These are phyloP conservation scores for Anthostomella pinea DNA, from an alignment of 2,329 filamentous ascomycete species.

Conservation along the genomic window DNA sequence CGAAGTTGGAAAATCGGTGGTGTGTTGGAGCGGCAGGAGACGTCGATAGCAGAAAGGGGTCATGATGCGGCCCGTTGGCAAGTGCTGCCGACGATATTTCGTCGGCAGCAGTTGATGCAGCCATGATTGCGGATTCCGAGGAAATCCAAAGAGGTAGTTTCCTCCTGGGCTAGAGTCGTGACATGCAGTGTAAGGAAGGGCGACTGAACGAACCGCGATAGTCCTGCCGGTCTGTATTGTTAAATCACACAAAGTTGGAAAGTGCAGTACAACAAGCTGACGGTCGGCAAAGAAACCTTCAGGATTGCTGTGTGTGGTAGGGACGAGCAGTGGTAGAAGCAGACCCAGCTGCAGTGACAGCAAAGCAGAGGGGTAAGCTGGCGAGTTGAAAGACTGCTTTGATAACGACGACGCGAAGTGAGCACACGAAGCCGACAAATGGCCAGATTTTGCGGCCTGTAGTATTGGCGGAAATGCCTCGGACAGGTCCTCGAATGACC, in stretches of 20 bases:
- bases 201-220: constrained; percentile 9
- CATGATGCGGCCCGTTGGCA: constrained; percentile 37
- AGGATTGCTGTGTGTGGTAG: constrained; percentile 3
- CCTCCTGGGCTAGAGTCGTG: constrained; percentile 27
- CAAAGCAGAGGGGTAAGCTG: constrained; percentile 4
- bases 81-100: constrained; percentile 36
- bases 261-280: background rate
- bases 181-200: constrained; percentile 27
- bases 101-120: constrained; percentile 42
- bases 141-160: constrained; percentile 26
- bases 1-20: constrained; percentile 79
- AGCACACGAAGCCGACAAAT: no score
- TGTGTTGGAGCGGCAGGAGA: constrained; percentile 42
- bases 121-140: constrained; percentile 34
- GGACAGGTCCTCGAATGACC: constrained; percentile 14
- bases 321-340: no score
- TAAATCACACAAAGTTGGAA: background rate
- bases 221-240: background rate
- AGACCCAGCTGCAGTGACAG: constrained; percentile 12
- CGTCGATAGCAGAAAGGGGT: constrained; percentile 56
- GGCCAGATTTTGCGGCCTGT: no score
- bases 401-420: constrained; percentile 1
- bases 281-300: background rate
- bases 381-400: constrained; percentile 1
- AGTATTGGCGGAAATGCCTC: constrained; percentile 12